Evolutionary conservation across 176 grass and related monocot genomes (phyloP).

Genomic region (Eragrostis curvula): DNA sequence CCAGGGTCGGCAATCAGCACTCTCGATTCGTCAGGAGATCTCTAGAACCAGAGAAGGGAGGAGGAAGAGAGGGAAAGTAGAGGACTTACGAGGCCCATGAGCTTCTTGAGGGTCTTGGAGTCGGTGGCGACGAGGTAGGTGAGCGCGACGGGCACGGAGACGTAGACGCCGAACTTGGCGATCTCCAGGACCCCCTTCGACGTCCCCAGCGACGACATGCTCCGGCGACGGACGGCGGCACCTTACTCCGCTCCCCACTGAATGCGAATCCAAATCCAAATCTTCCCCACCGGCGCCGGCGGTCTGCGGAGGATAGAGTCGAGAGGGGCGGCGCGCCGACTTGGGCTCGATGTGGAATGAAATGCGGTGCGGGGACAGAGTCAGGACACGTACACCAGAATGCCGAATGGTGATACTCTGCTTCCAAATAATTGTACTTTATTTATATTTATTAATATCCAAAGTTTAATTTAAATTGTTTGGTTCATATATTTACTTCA

Average conservation of each 20-base stretch:
- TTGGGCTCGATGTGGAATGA: background rate
- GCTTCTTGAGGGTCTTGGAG: conserved; percentile 80
- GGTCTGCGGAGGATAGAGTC: no score
- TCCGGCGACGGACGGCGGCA: background rate
- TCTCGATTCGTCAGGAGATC: background rate
- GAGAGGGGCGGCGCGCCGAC: background rate
- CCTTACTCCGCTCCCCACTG: background rate
- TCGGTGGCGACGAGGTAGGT: conserved; percentile 92
- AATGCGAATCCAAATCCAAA: background rate
- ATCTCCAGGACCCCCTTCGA: conserved; percentile 89
- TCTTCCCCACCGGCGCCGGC: background rate
- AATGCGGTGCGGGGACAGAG: background rate
- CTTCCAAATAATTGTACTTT: no score
- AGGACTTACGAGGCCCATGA: conserved; percentile 81
- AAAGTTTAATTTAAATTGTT: no score
- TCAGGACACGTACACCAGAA: background rate
- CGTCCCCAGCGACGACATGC: conserved; percentile 80
- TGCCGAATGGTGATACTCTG: background rate
- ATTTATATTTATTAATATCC: no score
- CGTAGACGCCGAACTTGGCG: conserved; percentile 84
- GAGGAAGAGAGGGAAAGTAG: background rate
- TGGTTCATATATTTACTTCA: no score
- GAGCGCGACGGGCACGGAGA: conserved; percentile 70
- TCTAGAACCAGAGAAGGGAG: background rate
- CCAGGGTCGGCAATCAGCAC: background rate